phyloP scores from a whole-genome alignment of 2,329 filamentous ascomycete species.

The Thermochaetoides dissita region DNA sequence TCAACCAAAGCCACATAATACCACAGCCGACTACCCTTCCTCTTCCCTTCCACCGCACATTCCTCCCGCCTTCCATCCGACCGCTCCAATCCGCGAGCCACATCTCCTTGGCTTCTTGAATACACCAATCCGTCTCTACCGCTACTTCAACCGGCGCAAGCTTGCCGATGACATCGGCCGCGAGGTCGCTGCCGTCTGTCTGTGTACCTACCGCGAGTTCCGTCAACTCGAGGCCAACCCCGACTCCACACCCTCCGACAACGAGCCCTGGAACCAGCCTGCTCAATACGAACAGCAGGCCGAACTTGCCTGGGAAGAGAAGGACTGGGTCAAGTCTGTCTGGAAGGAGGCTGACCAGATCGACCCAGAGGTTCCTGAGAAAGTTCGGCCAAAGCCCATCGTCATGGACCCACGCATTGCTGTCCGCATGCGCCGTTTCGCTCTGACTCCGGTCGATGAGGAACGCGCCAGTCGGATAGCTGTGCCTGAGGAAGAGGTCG shows the following conservation, averaged over 20 bases:
- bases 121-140: constrained; percentile 71
- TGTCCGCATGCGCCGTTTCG: constrained; percentile 67
- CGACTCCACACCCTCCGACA: constrained; percentile 10
- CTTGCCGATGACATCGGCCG: constrained; percentile 82
- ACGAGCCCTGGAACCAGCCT: constrained; percentile 10
- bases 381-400: constrained; percentile 62
- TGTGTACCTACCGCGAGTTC: constrained; percentile 44
- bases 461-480: constrained; percentile 47
- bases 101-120: constrained; percentile 88
- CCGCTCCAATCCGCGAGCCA: constrained; percentile 61
- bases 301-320: constrained; percentile 37
- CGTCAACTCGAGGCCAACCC: constrained; percentile 25
- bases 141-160: constrained; percentile 71
- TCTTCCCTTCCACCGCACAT: constrained; percentile 50
- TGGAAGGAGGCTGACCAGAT: constrained; percentile 27
- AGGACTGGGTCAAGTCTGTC: constrained; percentile 25
- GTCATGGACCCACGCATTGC: constrained; percentile 64
- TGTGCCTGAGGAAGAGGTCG: constrained; percentile 53
- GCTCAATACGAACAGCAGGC: constrained; percentile 45
- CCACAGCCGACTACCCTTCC: constrained; percentile 54
- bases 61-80: constrained; percentile 60
- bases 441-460: constrained; percentile 56
- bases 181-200: constrained; percentile 72
- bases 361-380: constrained; percentile 37
- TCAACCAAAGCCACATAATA: constrained; percentile 62